Percentiles rank a stretch among this genome's conserved stretches.
These are phyloP conservation scores for Elongisporangium anandrum DNA, from an alignment of 352 stramenopile species.

Conservation along the genomic window DNA sequence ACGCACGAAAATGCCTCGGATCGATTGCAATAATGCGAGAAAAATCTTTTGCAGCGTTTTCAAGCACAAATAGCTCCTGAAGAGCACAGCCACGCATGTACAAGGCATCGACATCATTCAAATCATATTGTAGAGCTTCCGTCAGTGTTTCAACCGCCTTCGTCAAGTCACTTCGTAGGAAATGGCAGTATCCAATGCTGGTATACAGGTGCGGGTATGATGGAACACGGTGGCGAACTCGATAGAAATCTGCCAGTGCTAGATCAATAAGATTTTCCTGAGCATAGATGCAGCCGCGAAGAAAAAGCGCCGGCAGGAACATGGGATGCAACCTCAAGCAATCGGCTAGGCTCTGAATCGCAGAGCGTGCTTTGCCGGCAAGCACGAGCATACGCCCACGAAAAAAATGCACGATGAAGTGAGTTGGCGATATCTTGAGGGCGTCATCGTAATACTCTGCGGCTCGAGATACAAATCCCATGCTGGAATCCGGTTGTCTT, in stretches of 20 bases:
- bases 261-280: constrained; percentile 45
- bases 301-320: constrained; percentile 48
- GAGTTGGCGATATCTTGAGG: constrained; percentile 14
- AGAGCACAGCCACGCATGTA: constrained; percentile 50
- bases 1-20: constrained; percentile 14
- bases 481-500: constrained; percentile 13
- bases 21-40: constrained; percentile 14
- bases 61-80: constrained; percentile 42
- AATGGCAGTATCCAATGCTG: constrained; percentile 54
- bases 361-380: constrained; percentile 20
- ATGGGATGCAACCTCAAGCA: constrained; percentile 27
- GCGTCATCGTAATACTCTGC: constrained; percentile 32
- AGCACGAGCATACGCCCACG: constrained; percentile 37
- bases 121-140: constrained; percentile 24
- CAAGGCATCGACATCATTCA: constrained; percentile 18
- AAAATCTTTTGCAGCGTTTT: constrained; percentile 40
- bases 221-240: constrained; percentile 34
- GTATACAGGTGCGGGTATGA: constrained; percentile 43
- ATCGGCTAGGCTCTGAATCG: constrained; percentile 24
- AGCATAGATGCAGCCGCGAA: constrained; percentile 47
- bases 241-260: constrained; percentile 49
- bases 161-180: constrained; percentile 23
- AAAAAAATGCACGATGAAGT: constrained; percentile 48
- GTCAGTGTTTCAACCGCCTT: constrained; percentile 47
- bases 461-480: constrained; percentile 24